Evolutionary conservation across 257 asterid genomes (phyloP).

Genomic region (Gardenia jasminoides): DNA sequence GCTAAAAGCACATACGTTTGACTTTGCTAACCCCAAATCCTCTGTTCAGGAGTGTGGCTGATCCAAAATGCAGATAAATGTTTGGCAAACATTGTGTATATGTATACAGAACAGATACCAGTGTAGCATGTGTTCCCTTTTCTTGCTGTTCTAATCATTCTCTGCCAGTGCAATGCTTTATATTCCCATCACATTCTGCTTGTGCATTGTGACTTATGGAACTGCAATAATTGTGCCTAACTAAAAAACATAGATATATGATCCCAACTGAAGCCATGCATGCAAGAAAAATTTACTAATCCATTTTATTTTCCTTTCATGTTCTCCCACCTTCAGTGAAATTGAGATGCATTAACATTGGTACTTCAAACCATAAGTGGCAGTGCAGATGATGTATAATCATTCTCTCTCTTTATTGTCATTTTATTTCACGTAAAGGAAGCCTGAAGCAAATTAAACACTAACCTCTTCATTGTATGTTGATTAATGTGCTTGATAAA

Average conservation of each 20-base stretch:
- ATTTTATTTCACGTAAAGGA: not conserved
- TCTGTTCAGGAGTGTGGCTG: not conserved
- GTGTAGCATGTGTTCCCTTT: not conserved
- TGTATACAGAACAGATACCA: not conserved
- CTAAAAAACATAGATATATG: not conserved
- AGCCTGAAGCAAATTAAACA: not conserved
- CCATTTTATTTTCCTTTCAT: not conserved
- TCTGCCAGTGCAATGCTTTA: not conserved
- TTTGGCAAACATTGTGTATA: not conserved
- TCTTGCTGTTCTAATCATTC: not conserved
- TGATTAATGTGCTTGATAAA: not conserved
- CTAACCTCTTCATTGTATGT: not conserved
- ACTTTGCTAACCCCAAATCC: not conserved
- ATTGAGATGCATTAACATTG: not conserved
- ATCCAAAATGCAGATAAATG: not conserved
- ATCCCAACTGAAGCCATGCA: not conserved
- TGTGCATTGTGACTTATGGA: not conserved
- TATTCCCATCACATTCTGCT: not conserved
- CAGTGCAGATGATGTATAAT: not conserved
- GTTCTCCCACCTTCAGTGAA: not conserved
- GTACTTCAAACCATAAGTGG: not conserved
- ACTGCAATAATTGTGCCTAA: not conserved
- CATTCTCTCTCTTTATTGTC: not conserved
- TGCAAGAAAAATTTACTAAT: not conserved
- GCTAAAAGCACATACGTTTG: not conserved